These are phyloP conservation scores for Hyphopichia khmerensis DNA, from an alignment of 1,139 yeast genomes.

Conservation along the genomic window DNA sequence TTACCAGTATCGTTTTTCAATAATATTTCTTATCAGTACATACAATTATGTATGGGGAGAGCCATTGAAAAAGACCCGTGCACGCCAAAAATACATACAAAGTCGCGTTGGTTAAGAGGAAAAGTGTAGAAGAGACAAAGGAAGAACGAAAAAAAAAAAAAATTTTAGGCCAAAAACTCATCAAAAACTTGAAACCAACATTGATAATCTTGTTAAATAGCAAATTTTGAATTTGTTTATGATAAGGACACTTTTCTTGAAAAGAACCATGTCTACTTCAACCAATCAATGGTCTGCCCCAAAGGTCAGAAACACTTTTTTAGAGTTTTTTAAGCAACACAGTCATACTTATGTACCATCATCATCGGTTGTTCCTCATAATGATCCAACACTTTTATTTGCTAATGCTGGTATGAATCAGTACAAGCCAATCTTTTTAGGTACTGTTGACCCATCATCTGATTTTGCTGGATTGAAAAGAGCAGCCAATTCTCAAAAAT, in stretches of 20 bases:
- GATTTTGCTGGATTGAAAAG: constrained; percentile 81
- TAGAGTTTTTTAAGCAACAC: constrained; percentile 69
- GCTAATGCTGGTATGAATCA: constrained; percentile 99
- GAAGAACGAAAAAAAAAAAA: neutral
- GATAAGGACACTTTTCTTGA: constrained; percentile 14
- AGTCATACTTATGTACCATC: constrained; percentile 84
- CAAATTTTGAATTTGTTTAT: constrained; percentile 5
- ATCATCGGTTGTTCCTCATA: constrained; percentile 94
- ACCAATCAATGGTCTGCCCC: constrained; percentile 55
- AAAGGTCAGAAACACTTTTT: constrained; percentile 82
- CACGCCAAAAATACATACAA: no score
- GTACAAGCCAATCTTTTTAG: constrained; percentile 93
- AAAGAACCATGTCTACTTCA: constrained; percentile 8
- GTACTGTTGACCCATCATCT: constrained; percentile 93
- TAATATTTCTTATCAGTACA: no score
- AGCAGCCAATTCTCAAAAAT: constrained; percentile 94
- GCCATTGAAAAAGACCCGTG: no score
- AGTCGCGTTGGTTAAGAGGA: no score
- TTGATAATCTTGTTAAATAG: neutral
- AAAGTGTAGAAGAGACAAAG: neutral
- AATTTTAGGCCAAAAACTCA: neutral
- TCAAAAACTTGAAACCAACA: neutral
- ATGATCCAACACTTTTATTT: constrained; percentile 92
- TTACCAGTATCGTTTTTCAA: no score
- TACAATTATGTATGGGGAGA: no score